phyloP scores from a whole-genome alignment of 345 rosid species.

The Corymbia maculata region DNA sequence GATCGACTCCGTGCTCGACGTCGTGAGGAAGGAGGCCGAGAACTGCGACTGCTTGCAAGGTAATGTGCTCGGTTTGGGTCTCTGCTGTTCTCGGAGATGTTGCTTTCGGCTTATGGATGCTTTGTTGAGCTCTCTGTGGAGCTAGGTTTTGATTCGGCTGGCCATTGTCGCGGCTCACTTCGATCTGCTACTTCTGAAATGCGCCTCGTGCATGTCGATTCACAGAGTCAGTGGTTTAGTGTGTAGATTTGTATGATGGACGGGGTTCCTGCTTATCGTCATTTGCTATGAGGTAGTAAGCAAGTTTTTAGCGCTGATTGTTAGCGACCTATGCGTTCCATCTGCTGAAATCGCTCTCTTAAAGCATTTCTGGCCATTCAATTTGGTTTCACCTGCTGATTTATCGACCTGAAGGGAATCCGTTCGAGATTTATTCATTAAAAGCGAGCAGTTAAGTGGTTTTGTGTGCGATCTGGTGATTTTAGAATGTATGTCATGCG shows the following conservation, averaged over 20 bases:
- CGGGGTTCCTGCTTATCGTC: background rate
- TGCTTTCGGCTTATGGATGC: background rate
- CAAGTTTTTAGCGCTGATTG: background rate
- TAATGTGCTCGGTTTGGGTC: background rate
- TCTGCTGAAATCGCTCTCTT: background rate
- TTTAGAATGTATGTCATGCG: background rate
- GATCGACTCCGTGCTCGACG: conserved; percentile 49
- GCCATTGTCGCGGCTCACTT: background rate
- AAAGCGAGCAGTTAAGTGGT: background rate
- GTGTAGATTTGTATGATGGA: background rate
- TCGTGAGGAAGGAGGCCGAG: conserved; percentile 48
- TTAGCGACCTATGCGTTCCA: background rate
- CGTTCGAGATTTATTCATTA: background rate
- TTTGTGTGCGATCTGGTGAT: background rate
- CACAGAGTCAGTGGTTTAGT: background rate
- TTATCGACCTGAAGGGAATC: background rate
- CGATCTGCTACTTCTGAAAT: background rate
- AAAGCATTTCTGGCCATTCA: background rate
- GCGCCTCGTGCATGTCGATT: background rate
- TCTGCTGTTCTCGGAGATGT: background rate
- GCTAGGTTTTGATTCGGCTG: background rate
- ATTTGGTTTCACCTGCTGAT: background rate
- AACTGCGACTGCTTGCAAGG: conserved; percentile 54
- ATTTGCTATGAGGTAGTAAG: background rate
- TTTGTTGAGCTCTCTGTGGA: background rate